These are phyloP conservation scores for Podospora australis DNA, from an alignment of 495 filamentous ascomycete genomes.

Conservation along the genomic window DNA sequence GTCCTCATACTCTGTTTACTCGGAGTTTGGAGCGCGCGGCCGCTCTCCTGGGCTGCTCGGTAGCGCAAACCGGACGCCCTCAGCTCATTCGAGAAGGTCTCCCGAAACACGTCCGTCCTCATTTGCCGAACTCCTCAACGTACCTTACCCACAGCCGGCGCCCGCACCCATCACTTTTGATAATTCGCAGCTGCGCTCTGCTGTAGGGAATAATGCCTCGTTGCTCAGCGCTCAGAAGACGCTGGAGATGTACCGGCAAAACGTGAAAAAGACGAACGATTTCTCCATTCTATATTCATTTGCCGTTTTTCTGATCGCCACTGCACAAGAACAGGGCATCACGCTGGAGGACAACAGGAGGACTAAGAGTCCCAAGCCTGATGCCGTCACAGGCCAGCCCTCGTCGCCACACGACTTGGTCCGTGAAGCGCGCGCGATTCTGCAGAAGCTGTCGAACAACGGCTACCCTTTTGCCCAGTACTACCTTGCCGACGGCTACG, in stretches of 20 bases:
- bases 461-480: slow-evolving; percentile 97
- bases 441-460: slow-evolving; percentile 77
- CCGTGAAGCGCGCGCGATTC: slow-evolving; percentile 80
- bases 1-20: slow-evolving; percentile 64
- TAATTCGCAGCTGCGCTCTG: slow-evolving; percentile 66
- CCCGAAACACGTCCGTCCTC: slow-evolving; percentile 73
- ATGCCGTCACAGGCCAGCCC: slow-evolving; percentile 37
- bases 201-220: slow-evolving; percentile 83
- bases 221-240: slow-evolving; percentile 85
- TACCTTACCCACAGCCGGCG: slow-evolving; percentile 80
- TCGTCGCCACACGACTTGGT: slow-evolving; percentile 60
- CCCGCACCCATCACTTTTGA: slow-evolving; percentile 68
- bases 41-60: slow-evolving; percentile 53
- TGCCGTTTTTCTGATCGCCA: slow-evolving; percentile 84
- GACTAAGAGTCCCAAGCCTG: slow-evolving; percentile 37
- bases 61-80: slow-evolving; percentile 45
- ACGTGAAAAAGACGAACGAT: slow-evolving; percentile 94
- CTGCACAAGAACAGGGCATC: slow-evolving; percentile 62
- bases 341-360: slow-evolving; percentile 32
- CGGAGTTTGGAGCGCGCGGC: slow-evolving; percentile 55
- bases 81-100: slow-evolving; percentile 59
- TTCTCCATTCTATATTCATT: slow-evolving; percentile 87
- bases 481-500: slow-evolving; percentile 89
- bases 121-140: slow-evolving; percentile 80
- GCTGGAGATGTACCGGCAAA: slow-evolving; percentile 92